Evolutionary conservation across 805 yeast species (phyloP).

Genomic region (Cyberlindnera misumaiensis): DNA sequence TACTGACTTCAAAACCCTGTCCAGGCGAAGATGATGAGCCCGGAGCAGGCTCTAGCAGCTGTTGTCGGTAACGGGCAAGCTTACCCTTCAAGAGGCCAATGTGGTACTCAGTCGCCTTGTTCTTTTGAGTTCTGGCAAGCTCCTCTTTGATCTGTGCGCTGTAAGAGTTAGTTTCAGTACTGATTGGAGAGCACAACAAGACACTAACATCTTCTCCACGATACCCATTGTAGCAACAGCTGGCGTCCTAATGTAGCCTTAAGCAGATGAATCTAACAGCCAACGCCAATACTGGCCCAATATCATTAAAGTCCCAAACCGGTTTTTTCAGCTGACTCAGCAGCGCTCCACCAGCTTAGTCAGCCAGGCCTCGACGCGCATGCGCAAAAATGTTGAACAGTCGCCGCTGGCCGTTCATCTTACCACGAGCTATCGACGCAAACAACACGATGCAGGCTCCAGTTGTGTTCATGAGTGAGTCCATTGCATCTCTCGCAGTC

Average conservation of each 20-base stretch:
- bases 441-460: constrained; percentile 63
- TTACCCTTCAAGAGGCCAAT: constrained; percentile 92
- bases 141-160: constrained; percentile 39
- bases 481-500: too few species aligned
- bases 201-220: constrained; percentile 11
- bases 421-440: too few species aligned
- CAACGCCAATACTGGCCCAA: too few species aligned
- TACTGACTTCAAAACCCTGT: constrained; percentile 88
- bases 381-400: too few species aligned
- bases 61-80: constrained; percentile 86
- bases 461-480: constrained; percentile 63
- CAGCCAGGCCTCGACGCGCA: too few species aligned
- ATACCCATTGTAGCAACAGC: constrained; percentile 16
- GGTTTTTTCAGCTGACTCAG: too few species aligned
- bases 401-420: too few species aligned
- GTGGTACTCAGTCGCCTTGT: constrained; percentile 97
- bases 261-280: too few species aligned
- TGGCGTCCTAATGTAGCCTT: too few species aligned
- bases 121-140: constrained; percentile 91
- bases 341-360: too few species aligned
- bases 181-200: not conserved
- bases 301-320: too few species aligned
- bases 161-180: not conserved
- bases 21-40: constrained; percentile 59
- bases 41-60: constrained; percentile 83